A percentile compares a stretch with the other conserved stretches of the same genome.
Conservation (phyloP, 176 grass and related monocot genomes). For the Cocos nucifera region DNA sequence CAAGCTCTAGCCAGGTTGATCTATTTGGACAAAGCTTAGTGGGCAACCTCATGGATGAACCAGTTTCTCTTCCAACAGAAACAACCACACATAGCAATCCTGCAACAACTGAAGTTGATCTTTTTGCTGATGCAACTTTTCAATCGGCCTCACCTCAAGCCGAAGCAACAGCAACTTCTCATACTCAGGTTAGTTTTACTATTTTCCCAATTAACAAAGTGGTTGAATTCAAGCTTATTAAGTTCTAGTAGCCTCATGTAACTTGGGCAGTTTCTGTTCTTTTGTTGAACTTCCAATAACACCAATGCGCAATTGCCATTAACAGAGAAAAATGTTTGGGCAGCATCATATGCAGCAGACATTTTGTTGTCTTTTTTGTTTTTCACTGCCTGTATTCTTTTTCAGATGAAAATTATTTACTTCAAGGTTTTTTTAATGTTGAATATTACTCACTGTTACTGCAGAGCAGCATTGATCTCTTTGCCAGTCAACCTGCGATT, state of each 20-base stretch:
- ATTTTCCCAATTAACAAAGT: no score
- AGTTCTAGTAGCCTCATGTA: no score
- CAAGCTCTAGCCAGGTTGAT: constrained; percentile 31
- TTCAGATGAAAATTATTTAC: background rate
- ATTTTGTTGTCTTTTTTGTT: no score
- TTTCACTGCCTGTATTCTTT: no score
- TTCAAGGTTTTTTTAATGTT: background rate
- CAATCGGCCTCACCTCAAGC: constrained; percentile 25
- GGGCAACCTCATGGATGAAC: constrained; percentile 28
- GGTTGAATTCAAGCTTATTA: no score
- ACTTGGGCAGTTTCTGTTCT: no score
- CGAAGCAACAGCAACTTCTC: constrained; percentile 18
- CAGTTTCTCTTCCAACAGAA: constrained; percentile 24
- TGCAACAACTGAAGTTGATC: constrained; percentile 35
- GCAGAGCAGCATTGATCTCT: constrained; percentile 50
- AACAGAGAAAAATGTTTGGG: no score
- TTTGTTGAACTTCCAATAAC: no score
- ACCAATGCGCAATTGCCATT: no score
- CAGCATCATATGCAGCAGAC: no score
- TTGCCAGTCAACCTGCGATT: constrained; percentile 29
- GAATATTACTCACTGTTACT: constrained; percentile 7
- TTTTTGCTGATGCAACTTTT: constrained; percentile 49
- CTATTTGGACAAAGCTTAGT: constrained; percentile 42
- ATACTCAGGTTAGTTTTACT: constrained; percentile 14
- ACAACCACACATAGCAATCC: constrained; percentile 6